phyloP scores from a whole-genome alignment of 768 basidiomycete species.

The Mycena crocata region DNA sequence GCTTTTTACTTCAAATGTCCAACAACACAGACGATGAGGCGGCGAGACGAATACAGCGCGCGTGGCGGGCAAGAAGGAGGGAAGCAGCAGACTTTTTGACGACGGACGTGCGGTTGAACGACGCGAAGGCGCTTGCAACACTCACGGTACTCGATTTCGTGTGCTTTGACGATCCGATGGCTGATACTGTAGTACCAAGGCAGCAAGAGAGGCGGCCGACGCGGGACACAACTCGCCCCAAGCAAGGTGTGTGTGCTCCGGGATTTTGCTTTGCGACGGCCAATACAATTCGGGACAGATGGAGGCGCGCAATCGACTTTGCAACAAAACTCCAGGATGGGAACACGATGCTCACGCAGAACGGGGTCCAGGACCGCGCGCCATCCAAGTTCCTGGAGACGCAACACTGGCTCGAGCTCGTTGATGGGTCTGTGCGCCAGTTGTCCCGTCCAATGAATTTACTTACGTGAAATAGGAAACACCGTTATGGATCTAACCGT shows the following conservation, averaged over 20 bases:
- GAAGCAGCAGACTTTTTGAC: constrained; percentile 44
- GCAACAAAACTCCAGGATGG: constrained; percentile 56
- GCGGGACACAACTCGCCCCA: constrained; percentile 58
- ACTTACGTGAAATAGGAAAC: constrained; percentile 52
- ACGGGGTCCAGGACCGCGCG: constrained; percentile 45
- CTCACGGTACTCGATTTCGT: constrained; percentile 44
- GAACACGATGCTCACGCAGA: constrained; percentile 49
- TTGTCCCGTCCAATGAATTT: not conserved
- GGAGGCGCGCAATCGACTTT: constrained; percentile 59
- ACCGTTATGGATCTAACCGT: constrained; percentile 74
- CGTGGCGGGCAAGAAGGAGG: constrained; percentile 47
- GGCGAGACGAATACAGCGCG: constrained; percentile 51
- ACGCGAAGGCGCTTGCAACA: constrained; percentile 51
- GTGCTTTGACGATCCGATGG: not conserved
- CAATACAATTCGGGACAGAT: constrained; percentile 31
- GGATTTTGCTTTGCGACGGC: not conserved
- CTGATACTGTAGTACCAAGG: constrained; percentile 38
- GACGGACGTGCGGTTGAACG: constrained; percentile 48
- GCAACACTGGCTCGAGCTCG: constrained; percentile 74
- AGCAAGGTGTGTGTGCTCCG: constrained; percentile 43
- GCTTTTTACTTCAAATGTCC: too few relatives aligned
- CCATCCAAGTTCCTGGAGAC: constrained; percentile 63
- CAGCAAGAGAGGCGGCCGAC: constrained; percentile 54
- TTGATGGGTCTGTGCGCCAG: constrained; percentile 58
- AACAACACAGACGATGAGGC: too few relatives aligned